A percentile compares a stretch with the other conserved stretches of the same genome.
Conservation (phyloP, 2,329 filamentous ascomycete species). For the Microsporum audouinii region DNA sequence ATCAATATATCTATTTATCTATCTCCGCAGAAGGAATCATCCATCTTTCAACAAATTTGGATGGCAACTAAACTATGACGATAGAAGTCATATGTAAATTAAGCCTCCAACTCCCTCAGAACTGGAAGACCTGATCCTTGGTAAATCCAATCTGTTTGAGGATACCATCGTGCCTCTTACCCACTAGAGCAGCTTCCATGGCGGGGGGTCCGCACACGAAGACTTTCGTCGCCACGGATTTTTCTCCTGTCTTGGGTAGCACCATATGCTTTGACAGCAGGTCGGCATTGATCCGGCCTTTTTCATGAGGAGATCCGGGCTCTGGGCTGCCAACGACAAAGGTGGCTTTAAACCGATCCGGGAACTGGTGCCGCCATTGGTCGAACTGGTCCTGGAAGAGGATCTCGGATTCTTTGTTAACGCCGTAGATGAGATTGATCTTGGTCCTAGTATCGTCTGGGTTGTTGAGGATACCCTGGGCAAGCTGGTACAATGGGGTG, state of each 20-base stretch:
- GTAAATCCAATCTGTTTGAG: conserved; percentile 47
- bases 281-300: conserved; percentile 48
- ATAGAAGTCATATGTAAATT: background rate
- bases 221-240: conserved; percentile 40
- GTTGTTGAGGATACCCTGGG: conserved; percentile 51
- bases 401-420: conserved; percentile 53
- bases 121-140: conserved; percentile 49
- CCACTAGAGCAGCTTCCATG: conserved; percentile 45
- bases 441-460: conserved; percentile 47
- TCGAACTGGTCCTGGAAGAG: conserved; percentile 47
- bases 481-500: conserved; percentile 57
- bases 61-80: background rate
- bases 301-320: conserved; percentile 34
- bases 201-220: conserved; percentile 58
- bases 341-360: conserved; percentile 45
- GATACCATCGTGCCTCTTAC: conserved; percentile 37
- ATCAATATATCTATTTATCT: background rate
- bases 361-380: conserved; percentile 38
- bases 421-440: conserved; percentile 55
- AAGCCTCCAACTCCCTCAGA: conserved; percentile 28
- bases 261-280: conserved; percentile 42
- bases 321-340: conserved; percentile 44
- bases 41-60: background rate
- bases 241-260: conserved; percentile 27
- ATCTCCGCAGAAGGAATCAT: background rate